These are phyloP conservation scores for Thraustochytrium sp. DNA, from an alignment of 352 stramenopile genomes.

Conservation along the genomic window DNA sequence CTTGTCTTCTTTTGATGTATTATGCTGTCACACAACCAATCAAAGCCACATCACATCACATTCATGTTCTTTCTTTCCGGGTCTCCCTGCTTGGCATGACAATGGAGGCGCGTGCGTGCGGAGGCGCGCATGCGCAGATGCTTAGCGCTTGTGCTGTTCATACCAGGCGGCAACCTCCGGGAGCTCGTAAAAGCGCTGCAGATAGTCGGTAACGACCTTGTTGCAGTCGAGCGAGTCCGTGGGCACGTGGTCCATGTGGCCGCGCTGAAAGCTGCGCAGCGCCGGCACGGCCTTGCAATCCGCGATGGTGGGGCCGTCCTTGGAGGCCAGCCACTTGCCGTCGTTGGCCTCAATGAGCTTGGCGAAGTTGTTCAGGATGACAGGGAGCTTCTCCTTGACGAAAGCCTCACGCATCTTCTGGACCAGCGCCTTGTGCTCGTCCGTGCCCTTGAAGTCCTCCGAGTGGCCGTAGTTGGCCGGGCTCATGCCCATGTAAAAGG, in stretches of 20 bases:
- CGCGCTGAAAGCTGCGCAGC: conserved; percentile 52
- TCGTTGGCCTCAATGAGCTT: conserved; percentile 53
- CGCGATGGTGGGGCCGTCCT: conserved; percentile 56
- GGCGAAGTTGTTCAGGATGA: conserved; percentile 42
- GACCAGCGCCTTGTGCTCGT: conserved; percentile 53
- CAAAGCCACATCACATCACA: no score
- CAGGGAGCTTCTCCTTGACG: conserved; percentile 51
- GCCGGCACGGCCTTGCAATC: conserved; percentile 53
- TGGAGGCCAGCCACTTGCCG: conserved; percentile 45
- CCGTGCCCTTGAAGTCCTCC: conserved; percentile 47
- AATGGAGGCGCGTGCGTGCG: no score
- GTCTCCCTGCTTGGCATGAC: no score
- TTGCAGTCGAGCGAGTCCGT: conserved; percentile 50
- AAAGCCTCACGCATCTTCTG: conserved; percentile 53
- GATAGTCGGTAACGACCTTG: conserved; percentile 55
- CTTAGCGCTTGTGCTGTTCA: no score
- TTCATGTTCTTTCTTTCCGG: no score
- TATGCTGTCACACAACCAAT: no score
- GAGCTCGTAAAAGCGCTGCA: conserved; percentile 50
- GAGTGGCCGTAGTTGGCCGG: conserved; percentile 53
- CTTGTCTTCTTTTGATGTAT: no score
- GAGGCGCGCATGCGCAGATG: no score
- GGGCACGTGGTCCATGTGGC: conserved; percentile 56
- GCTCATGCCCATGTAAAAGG: conserved; percentile 54
- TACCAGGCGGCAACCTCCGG: conserved; percentile 53